Evolutionary conservation across 805 yeast species (phyloP), one percentile per base, ranked within the genome.

Genomic region (Komagataella pastoris): DNA sequence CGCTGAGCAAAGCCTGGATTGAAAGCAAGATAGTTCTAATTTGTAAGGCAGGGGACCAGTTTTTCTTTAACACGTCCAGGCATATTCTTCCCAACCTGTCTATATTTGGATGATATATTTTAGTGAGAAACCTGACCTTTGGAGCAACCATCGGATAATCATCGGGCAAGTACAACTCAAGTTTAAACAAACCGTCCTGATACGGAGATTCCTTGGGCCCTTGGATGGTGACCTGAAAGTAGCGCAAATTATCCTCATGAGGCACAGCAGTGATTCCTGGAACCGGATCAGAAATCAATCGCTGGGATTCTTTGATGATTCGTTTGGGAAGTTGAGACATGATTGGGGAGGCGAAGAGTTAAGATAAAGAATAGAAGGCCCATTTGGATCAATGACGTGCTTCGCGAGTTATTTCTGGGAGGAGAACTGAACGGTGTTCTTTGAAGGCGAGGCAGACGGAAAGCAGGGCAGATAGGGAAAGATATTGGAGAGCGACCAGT

Each of bases 101-200:
- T 58, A 93, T 93, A 66, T 93, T 93, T 47, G 96, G 99, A 63
- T 93, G 99, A 66, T 93, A 93, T 24, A 93, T 90, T 66, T 83
- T 88, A 30, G 99, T 93, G 56, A 93, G 70, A 60, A 93, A 93
- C 53, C 99, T 77, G 51, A 93, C 95, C 64, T 89, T 90, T 50
- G 99, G 99, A 0, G 99, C 96, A 61, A 88, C 88, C 97, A 91
- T 85, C 10, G 99, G 99, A 66, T 93, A 93, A 63, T 93, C 99
- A 62, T 93, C 97, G 1, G 99, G 98, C 56, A 93, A 68, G 63
- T 77, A 93, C 56, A 93, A 72, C 66, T 93, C 99, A 54, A 93
- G 71, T 57, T 84, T 75, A 71, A 93, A 93, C 51, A 68, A 65
- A n/a, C 89, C 88, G 51, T 68, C 62, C 62, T 91, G 96, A 63